phyloP scores from a whole-genome alignment of 2,329 filamentous ascomycete species.

The Westerdykella aurantiaca region DNA sequence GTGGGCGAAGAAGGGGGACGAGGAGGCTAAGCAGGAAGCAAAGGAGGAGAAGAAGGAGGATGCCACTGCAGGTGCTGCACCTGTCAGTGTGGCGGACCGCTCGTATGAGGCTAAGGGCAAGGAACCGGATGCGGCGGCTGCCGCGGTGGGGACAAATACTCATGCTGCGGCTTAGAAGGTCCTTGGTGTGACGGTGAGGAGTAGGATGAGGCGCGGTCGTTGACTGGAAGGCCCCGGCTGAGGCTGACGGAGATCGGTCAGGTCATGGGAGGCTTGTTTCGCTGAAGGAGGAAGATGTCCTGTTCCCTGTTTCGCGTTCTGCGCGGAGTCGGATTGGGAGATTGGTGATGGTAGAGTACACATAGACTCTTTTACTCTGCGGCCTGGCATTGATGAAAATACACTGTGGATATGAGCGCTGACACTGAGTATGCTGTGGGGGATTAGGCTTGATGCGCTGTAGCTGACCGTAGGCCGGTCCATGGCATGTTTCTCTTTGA shows the following conservation, averaged over 20 bases:
- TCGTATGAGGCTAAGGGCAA: neutral
- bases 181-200: conserved; percentile 56
- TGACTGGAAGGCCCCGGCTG: neutral
- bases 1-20: conserved; percentile 40
- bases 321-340: too few species aligned
- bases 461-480: too few species aligned
- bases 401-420: too few species aligned
- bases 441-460: too few species aligned
- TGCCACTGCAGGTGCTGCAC: conserved; percentile 1
- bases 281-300: too few species aligned
- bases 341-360: too few species aligned
- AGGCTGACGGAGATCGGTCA: neutral
- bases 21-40: conserved; percentile 13
- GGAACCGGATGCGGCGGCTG: neutral
- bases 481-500: too few species aligned
- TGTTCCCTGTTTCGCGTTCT: too few species aligned
- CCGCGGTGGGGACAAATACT: neutral
- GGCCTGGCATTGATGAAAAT: too few species aligned
- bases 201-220: conserved; percentile 19
- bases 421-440: too few species aligned
- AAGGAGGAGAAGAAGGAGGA: conserved; percentile 61
- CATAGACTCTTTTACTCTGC: too few species aligned
- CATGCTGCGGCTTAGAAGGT: conserved; percentile 56
- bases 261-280: too few species aligned
- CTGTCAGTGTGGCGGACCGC: neutral